phyloP scores from a whole-genome alignment of 192 early-diverging fungal genomes.

The Umbelopsis isabellina region DNA sequence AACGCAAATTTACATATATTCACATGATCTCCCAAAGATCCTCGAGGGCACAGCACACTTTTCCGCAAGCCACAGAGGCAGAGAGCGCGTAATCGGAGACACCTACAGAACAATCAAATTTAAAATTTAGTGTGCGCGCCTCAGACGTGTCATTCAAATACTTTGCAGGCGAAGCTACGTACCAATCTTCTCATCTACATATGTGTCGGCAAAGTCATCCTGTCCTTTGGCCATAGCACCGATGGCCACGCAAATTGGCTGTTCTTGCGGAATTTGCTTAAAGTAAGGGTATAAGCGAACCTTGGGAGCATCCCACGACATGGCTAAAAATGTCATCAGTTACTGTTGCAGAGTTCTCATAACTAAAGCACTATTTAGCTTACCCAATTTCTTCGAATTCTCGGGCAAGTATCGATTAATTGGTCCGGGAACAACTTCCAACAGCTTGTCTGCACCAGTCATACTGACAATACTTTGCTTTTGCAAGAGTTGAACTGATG shows the following conservation, averaged over 20 bases:
- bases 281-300: constrained; percentile 80
- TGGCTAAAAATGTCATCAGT: constrained; percentile 46
- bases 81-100: constrained; percentile 94
- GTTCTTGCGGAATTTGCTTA: constrained; percentile 62
- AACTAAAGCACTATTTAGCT: constrained; percentile 19
- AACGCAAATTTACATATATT: constrained; percentile 21
- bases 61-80: constrained; percentile 93
- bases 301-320: constrained; percentile 85
- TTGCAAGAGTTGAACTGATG: constrained; percentile 91
- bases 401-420: constrained; percentile 92
- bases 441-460: constrained; percentile 74
- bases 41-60: constrained; percentile 87
- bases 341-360: not conserved
- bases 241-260: constrained; percentile 88
- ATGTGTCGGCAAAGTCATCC: constrained; percentile 92
- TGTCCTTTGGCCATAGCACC: constrained; percentile 95
- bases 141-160: not conserved
- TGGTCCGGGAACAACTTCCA: constrained; percentile 96
- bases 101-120: constrained; percentile 16
- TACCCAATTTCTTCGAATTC: constrained; percentile 80
- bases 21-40: constrained; percentile 88
- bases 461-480: constrained; percentile 92
- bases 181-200: constrained; percentile 95
- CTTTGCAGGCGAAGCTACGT: constrained; percentile 22
- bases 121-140: not conserved